phyloP scores from a whole-genome alignment of 768 basidiomycete genomes.

The Serpula lacrymans region DNA sequence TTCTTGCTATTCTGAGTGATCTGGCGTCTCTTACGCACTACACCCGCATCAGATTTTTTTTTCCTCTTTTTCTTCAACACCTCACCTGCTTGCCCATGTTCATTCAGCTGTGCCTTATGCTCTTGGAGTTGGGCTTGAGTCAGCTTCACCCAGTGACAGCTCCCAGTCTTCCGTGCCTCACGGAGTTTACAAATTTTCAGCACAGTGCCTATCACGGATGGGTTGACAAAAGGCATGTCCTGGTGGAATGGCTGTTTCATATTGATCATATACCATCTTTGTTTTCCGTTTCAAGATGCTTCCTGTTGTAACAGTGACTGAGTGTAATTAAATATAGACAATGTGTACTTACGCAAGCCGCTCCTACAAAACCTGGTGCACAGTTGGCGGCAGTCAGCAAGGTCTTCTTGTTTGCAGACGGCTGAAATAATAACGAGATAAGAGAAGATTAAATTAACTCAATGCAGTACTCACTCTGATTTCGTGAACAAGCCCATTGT shows the following conservation, averaged over 20 bases:
- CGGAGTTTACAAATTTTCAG: slow-evolving; percentile 5
- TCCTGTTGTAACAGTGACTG: not conserved
- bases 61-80: slow-evolving; percentile 12
- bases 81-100: slow-evolving; percentile 18
- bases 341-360: slow-evolving; percentile 9
- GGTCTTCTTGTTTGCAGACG: not conserved
- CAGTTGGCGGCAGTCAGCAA: slow-evolving; percentile 2
- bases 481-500: slow-evolving; percentile 7
- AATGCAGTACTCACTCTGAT: slow-evolving; percentile 3
- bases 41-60: too few species aligned
- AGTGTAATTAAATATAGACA: not conserved
- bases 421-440: not conserved
- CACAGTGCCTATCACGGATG: slow-evolving; percentile 4
- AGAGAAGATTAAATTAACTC: not conserved
- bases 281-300: not conserved
- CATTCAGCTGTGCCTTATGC: too few species aligned
- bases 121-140: not conserved
- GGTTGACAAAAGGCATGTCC: slow-evolving; percentile 7
- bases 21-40: too few species aligned
- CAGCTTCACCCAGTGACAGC: slow-evolving; percentile 3
- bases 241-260: slow-evolving; percentile 10
- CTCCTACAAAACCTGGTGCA: slow-evolving; percentile 4
- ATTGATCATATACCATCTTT: slow-evolving; percentile 14
- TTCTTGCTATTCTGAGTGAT: too few species aligned
- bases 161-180: slow-evolving; percentile 2